Percentiles rank a stretch among this genome's conserved stretches.
Conservation (phyloP, 306 rosid species). For the Crataegus laevigata region DNA sequence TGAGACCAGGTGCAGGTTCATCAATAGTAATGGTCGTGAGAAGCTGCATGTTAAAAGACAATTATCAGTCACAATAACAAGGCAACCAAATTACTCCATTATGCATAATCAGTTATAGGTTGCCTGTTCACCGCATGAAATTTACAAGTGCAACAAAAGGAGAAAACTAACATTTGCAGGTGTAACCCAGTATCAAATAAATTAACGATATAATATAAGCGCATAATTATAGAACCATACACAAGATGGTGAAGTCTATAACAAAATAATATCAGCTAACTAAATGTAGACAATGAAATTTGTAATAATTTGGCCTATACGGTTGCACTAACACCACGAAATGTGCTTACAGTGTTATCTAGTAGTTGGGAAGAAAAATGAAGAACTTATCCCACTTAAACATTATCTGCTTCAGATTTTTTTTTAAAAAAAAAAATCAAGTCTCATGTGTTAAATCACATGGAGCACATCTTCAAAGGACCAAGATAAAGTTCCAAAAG, state of each 20-base stretch:
- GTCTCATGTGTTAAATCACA: background rate
- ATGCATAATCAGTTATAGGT: background rate
- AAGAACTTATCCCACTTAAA: background rate
- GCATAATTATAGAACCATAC: background rate
- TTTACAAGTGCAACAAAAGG: background rate
- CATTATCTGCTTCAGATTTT: background rate
- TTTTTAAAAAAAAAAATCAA: background rate
- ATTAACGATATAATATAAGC: background rate
- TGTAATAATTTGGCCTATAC: background rate
- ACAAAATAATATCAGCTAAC: background rate
- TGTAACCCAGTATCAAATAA: background rate
- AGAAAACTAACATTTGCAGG: background rate
- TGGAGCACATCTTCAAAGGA: background rate
- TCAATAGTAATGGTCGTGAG: slow-evolving; percentile 78
- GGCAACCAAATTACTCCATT: background rate
- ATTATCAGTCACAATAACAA: slow-evolving; percentile 9
- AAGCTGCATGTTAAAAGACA: slow-evolving; percentile 36
- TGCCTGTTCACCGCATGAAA: background rate
- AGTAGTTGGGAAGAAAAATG: background rate
- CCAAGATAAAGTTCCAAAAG: background rate
- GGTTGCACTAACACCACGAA: background rate
- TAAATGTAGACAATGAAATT: background rate
- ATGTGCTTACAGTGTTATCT: background rate
- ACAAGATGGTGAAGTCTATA: background rate
- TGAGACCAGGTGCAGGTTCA: slow-evolving; percentile 88